phyloP scores from a whole-genome alignment of 2,329 filamentous ascomycete genomes.

The Fusarium fracticaudum region DNA sequence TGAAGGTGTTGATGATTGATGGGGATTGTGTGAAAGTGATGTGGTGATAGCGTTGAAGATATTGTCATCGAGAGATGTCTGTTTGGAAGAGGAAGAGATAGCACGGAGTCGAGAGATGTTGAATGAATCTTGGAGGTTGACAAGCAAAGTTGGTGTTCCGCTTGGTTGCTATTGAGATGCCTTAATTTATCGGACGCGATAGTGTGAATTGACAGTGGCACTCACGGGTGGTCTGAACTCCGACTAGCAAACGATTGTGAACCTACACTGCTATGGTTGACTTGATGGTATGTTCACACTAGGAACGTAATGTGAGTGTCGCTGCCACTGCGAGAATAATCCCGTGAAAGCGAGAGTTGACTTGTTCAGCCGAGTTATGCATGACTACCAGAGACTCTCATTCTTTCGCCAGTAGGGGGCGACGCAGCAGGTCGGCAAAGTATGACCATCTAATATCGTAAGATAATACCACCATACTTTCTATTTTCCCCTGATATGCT shows the following conservation, averaged over 20 bases:
- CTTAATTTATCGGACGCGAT: too few species aligned
- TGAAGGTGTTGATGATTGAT: accelerated
- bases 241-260: accelerated
- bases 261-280: accelerated
- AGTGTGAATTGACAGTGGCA: background rate
- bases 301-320: accelerated
- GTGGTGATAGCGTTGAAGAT: too few species aligned
- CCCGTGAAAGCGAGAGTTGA: accelerated
- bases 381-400: accelerated
- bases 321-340: accelerated
- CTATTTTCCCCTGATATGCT: accelerated
- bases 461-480: accelerated
- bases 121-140: accelerated
- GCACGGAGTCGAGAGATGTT: accelerated
- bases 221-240: background rate
- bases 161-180: too few species aligned
- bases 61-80: background rate
- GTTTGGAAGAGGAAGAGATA: background rate
- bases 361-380: accelerated
- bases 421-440: accelerated
- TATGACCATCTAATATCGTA: too few species aligned
- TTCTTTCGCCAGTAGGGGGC: accelerated
- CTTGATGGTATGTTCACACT: background rate
- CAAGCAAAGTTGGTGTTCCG: accelerated
- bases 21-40: accelerated